phyloP scores from a whole-genome alignment of 129 eudicot genomes.

The Centella asiatica region DNA sequence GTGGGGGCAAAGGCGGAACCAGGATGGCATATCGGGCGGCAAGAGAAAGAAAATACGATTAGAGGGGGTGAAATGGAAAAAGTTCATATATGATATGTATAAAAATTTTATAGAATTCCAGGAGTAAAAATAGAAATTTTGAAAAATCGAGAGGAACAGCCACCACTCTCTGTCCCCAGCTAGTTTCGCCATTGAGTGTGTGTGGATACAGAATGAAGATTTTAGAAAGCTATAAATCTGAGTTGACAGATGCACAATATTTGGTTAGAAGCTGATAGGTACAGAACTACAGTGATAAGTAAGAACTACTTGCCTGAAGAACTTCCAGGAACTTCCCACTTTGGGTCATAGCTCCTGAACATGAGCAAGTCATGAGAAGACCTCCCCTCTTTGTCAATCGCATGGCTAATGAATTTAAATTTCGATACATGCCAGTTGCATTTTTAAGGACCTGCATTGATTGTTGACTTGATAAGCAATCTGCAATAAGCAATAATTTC shows the following conservation, averaged over 20 bases:
- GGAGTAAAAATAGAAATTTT: too few species aligned
- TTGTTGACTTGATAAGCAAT: conserved; percentile 7
- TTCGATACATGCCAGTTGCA: conserved; percentile 93
- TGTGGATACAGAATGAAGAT: too few species aligned
- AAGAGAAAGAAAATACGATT: too few species aligned
- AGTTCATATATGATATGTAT: too few species aligned
- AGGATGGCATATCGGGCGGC: too few species aligned
- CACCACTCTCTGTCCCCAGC: too few species aligned
- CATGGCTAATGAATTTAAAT: conserved; percentile 84
- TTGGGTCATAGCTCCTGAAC: conserved; percentile 99
- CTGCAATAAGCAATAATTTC: conserved; percentile 25
- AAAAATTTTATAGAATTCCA: too few species aligned
- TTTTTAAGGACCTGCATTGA: conserved; percentile 69
- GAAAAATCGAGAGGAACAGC: too few species aligned
- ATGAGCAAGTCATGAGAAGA: conserved; percentile 82
- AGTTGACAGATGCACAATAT: too few species aligned
- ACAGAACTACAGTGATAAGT: neutral
- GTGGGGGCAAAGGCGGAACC: too few species aligned
- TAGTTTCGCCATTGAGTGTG: too few species aligned
- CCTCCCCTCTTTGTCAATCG: conserved; percentile 58
- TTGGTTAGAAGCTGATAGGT: neutral
- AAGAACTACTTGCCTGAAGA: conserved; percentile 52
- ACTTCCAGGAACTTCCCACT: conserved; percentile 70
- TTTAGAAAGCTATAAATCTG: neutral
- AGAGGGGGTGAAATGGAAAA: too few species aligned